Evolutionary conservation across 2,329 filamentous ascomycete species (phyloP).

Genomic region (Dothistroma pini): DNA sequence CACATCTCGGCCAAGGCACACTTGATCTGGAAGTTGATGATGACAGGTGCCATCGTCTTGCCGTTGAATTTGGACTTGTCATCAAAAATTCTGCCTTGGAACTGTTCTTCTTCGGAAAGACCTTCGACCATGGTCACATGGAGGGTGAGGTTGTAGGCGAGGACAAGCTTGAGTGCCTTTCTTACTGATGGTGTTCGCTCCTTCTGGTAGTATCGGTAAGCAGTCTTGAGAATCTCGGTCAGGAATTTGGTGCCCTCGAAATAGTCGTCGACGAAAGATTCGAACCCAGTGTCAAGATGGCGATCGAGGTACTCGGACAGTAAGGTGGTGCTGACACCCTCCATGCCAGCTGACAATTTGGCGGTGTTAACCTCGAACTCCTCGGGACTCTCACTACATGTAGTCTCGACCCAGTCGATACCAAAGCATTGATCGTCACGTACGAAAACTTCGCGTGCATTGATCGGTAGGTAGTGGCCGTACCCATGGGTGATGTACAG

Average conservation of each 20-base stretch:
- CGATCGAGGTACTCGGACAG: constrained; percentile 91
- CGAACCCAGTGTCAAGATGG: constrained; percentile 88
- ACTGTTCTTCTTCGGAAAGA: constrained; percentile 71
- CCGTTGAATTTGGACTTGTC: constrained; percentile 82
- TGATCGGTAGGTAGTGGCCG: constrained; percentile 86
- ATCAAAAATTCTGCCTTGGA: constrained; percentile 81
- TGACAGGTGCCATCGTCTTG: constrained; percentile 88
- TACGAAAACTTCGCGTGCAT: constrained; percentile 89
- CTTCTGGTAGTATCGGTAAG: constrained; percentile 86
- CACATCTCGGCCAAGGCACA: constrained; percentile 96
- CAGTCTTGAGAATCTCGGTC: constrained; percentile 93
- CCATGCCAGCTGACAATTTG: constrained; percentile 81
- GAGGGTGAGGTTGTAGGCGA: constrained; percentile 92
- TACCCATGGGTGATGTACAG: constrained; percentile 97
- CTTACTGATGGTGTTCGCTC: constrained; percentile 86
- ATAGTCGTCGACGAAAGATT: constrained; percentile 91
- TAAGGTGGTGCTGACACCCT: constrained; percentile 75
- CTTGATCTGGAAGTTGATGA: constrained; percentile 99
- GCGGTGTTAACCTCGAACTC: constrained; percentile 85
- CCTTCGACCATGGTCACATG: constrained; percentile 95
- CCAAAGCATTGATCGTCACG: constrained; percentile 89
- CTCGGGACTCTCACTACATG: constrained; percentile 59
- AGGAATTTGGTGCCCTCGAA: constrained; percentile 95
- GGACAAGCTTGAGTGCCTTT: constrained; percentile 89
- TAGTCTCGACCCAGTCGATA: constrained; percentile 90